Conservation (phyloP, 2,329 filamentous ascomycete genomes). For the Sordariomycetes sp. region DNA sequence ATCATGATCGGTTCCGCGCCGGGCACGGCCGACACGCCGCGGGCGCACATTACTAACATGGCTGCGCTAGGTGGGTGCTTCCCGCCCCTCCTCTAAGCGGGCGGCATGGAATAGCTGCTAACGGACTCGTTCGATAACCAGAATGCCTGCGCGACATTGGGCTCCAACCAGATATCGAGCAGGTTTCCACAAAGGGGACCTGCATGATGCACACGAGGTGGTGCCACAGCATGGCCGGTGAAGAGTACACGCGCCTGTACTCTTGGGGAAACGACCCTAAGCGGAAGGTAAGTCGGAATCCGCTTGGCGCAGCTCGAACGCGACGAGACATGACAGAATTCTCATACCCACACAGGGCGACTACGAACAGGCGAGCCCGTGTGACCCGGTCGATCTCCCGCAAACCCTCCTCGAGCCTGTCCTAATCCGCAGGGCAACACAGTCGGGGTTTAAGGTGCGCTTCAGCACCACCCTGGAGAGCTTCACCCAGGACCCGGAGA, state of each 20-base stretch:
- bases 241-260: conserved; percentile 36
- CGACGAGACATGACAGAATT: not conserved
- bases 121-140: conserved; percentile 5
- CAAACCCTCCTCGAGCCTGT: conserved; percentile 31
- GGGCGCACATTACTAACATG: conserved; percentile 51
- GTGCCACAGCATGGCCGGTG: conserved; percentile 39
- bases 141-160: conserved; percentile 43
- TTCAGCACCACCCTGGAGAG: conserved; percentile 23
- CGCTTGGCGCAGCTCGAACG: not conserved
- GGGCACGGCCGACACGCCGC: conserved; percentile 42
- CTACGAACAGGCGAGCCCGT: conserved; percentile 29
- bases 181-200: conserved; percentile 23
- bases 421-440: conserved; percentile 23
- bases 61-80: conserved; percentile 31
- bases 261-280: conserved; percentile 39
- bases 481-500: conserved; percentile 13
- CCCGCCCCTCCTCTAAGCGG: not conserved
- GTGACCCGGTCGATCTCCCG: conserved; percentile 27
- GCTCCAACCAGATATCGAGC: conserved; percentile 27
- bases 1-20: conserved; percentile 39
- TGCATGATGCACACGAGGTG: conserved; percentile 40
- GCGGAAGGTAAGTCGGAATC: conserved; percentile 20
- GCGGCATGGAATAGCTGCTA: not conserved
- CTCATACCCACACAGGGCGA: conserved; percentile 20
- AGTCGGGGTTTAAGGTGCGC: conserved; percentile 21